Evolutionary conservation across 768 basidiomycete genomes (phyloP), one percentile per base, ranked within the genome.

Genomic region (Russula olivacea): DNA sequence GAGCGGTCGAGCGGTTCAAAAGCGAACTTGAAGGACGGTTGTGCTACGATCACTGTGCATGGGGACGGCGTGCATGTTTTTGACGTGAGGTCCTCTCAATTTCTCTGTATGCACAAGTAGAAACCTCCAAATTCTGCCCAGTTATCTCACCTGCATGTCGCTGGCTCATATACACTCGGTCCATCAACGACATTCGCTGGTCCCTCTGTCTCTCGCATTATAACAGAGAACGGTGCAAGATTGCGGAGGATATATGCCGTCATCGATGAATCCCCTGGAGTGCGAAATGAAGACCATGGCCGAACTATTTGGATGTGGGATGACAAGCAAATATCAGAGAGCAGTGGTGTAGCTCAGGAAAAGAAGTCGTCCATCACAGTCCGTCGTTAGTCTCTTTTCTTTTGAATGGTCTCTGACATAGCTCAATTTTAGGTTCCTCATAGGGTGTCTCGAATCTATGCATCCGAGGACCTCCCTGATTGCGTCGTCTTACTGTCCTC

Each of bases 31-130:
- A 76, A 61, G 48, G 83, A 87, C 43, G 81, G 83, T 30, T 80
- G 80, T 76, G 85, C 81, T 47, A 87, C 87, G 0, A 78, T 89
- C 59, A 80, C 87, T 15, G 85, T 79, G 14, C 88, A 90, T 64
- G 81, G 80, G 65, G 88, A 92, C 60, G 90, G 90, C 34, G 76
- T 91, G 43, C 88, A 91, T 73, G 71, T 92, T 50, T 72, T 88
- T 61, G 86, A 91, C 71, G 89, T 91, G 70, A 68, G 80, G 77
- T 21, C 36, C 19, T n/a, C 23, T 36, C 28, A 21, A 25, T 21
- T 25, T 50, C 28, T 43, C 45, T 28, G 52, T n/a, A 32, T 51
- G 19, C 21, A 36, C 55, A 53, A 40, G 23, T 47, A 34, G 9
- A 12, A 36, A 48, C 23, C 23, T 38, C n/a, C 38, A 21, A 34